Evolutionary conservation across 2,329 filamentous ascomycete species (phyloP), one percentile per base, ranked within the genome.

Genomic region (Nothophaeocryptopus gaeumannii): DNA sequence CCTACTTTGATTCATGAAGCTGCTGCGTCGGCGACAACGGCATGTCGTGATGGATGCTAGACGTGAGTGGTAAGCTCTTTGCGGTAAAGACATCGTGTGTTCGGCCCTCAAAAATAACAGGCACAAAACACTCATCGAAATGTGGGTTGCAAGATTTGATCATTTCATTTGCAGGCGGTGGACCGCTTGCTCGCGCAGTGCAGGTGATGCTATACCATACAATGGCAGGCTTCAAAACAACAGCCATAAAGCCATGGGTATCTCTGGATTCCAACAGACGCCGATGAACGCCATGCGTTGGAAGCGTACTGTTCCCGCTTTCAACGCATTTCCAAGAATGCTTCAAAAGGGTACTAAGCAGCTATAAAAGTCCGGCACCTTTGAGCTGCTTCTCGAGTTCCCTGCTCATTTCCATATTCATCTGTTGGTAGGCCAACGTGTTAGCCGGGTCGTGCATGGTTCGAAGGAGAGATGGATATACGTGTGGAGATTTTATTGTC

Each of bases 161-260:
- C 48, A 58, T 58, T 66, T 55, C 51, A 59, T 58, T 59, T 53
- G 55, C 59, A 63, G 58, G 57, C 58, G 51, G 50, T 55, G 56
- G 50, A 53, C 60, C 59, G 57, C 61, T 58, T 60, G 58, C 62
- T 56, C 59, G 64, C 61, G 60, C 59, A 50, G 58, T 60, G 60
- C 43, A 48, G 50, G 36, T 38, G 43, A 48, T 55, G 54, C 56
- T 53, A 53, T 63, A 60, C 56, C 58, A 63, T 63, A 52, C 58
- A 47, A 39, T 52, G 44, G 55, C 53, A 46, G 60, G 60, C 61
- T 60, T 60, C 48, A 51, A 60, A 63, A 59, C 54, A 62, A 60
- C 58, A 63, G 54, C 58, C 61, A 60, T 60, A 32, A 48, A 53
- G 51, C 54, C 54, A 53, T 48, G 57, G 55, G 55, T 56, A 58